Evolutionary conservation across 495 filamentous ascomycete species (phyloP).

Genomic region (Podospora comata): DNA sequence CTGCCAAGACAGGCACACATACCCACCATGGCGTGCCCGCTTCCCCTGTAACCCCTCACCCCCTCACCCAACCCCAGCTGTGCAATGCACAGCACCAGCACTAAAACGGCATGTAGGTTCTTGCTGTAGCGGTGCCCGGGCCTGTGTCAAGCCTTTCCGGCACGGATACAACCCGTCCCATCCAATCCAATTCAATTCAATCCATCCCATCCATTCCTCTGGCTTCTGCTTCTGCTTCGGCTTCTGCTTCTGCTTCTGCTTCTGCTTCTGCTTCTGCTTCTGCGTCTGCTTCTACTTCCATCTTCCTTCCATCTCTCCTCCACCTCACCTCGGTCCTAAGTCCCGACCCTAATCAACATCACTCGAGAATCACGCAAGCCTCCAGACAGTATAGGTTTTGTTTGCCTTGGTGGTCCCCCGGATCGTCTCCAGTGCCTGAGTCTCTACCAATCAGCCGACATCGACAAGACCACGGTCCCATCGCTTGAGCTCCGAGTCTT

Average conservation of each 20-base stretch:
- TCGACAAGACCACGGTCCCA: slow-evolving; percentile 21
- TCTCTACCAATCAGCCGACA: slow-evolving; percentile 28
- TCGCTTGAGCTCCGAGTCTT: slow-evolving; percentile 29
- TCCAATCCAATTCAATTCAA: neutral
- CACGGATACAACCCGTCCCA: slow-evolving; percentile 22
- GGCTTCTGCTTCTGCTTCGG: too few species aligned
- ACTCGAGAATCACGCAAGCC: slow-evolving; percentile 1
- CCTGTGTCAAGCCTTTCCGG: slow-evolving; percentile 26
- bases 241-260: too few species aligned
- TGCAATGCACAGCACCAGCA: slow-evolving; percentile 19
- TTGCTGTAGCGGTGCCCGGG: slow-evolving; percentile 10
- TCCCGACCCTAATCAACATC: neutral
- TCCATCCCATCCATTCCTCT: neutral
- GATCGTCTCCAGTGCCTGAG: slow-evolving; percentile 13
- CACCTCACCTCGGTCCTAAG: neutral
- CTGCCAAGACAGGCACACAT: slow-evolving; percentile 4
- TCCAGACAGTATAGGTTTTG: neutral
- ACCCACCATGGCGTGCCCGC: slow-evolving; percentile 7
- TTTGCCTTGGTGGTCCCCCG: slow-evolving; percentile 1
- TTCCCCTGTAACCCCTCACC: slow-evolving; percentile 12
- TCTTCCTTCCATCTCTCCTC: neutral
- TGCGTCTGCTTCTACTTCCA: slow-evolving; percentile 14
- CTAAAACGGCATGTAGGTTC: slow-evolving; percentile 19
- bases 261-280: neutral
- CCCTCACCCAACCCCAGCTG: slow-evolving; percentile 7